These are phyloP conservation scores for Neurospora sp. DNA, from an alignment of 495 filamentous ascomycete genomes.

Conservation along the genomic window DNA sequence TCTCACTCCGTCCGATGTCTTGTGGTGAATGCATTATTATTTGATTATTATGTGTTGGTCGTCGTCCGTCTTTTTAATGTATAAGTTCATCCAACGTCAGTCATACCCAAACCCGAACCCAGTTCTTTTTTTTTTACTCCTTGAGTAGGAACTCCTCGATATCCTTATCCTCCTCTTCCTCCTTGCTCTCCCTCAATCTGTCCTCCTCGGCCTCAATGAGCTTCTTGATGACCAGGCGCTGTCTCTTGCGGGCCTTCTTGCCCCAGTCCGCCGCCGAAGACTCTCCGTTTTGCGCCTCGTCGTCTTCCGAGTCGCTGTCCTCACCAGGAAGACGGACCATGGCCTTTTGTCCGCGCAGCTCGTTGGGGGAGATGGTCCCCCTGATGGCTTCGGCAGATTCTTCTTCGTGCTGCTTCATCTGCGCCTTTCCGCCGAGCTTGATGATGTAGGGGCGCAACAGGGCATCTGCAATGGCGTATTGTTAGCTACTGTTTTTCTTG, in stretches of 20 bases:
- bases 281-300: constrained; percentile 20
- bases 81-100: not conserved
- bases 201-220: constrained; percentile 42
- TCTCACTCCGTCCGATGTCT: not conserved
- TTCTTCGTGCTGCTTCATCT: constrained; percentile 37
- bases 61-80: not conserved
- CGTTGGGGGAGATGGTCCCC: constrained; percentile 38
- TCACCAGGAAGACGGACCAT: constrained; percentile 42
- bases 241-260: constrained; percentile 51
- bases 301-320: constrained; percentile 43
- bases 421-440: constrained; percentile 33
- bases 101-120: not conserved
- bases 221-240: constrained; percentile 50
- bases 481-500: not conserved
- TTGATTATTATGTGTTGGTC: not conserved
- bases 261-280: constrained; percentile 41
- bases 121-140: constrained; percentile 2
- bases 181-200: constrained; percentile 31
- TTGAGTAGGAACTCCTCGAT: constrained; percentile 62
- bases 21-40: not conserved
- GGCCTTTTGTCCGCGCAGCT: constrained; percentile 34
- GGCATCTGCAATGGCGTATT: constrained; percentile 34
- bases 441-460: constrained; percentile 57
- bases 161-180: constrained; percentile 56
- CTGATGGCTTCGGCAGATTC: constrained; percentile 22